A percentile compares a stretch with the other conserved stretches of the same genome.
phyloP scores from a whole-genome alignment of 1,284 basidiomycete species.

The Sanghuangporus weigelae region DNA sequence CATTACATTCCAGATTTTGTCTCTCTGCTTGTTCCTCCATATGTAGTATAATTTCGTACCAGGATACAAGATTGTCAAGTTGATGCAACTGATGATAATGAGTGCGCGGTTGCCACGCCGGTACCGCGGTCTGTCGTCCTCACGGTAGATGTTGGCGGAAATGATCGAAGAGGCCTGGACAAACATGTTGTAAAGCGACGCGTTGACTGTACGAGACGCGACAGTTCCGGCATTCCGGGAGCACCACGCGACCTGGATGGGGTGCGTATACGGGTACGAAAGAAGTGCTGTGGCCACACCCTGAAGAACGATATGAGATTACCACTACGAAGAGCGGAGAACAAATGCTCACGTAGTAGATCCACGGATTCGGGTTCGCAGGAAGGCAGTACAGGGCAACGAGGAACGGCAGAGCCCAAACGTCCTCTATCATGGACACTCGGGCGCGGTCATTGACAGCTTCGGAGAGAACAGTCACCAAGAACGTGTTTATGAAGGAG shows the following conservation, averaged over 20 bases:
- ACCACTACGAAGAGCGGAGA: background rate
- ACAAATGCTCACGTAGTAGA: slow-evolving; percentile 33
- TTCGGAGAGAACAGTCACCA: slow-evolving; percentile 42
- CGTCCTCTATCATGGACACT: slow-evolving; percentile 42
- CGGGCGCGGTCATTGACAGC: slow-evolving; percentile 40
- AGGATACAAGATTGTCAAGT: slow-evolving; percentile 46
- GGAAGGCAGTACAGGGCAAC: slow-evolving; percentile 43
- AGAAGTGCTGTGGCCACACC: slow-evolving; percentile 27
- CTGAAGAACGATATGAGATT: slow-evolving; percentile 17
- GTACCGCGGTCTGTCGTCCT: slow-evolving; percentile 48
- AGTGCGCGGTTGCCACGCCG: slow-evolving; percentile 43
- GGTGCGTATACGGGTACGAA: slow-evolving; percentile 32
- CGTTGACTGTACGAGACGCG: slow-evolving; percentile 48
- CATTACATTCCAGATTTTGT: slow-evolving; percentile 48
- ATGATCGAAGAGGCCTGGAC: slow-evolving; percentile 42
- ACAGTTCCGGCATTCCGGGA: slow-evolving; percentile 52
- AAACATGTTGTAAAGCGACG: slow-evolving; percentile 54
- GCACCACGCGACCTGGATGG: slow-evolving; percentile 47
- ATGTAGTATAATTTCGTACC: slow-evolving; percentile 45
- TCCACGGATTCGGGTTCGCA: slow-evolving; percentile 41
- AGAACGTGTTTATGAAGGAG: slow-evolving; percentile 40
- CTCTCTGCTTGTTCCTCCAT: slow-evolving; percentile 45
- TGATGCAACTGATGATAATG: slow-evolving; percentile 41
- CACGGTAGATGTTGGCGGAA: slow-evolving; percentile 43
- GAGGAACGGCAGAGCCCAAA: slow-evolving; percentile 51